Base-by-base conservation (phyloP, 2,329 filamentous ascomycete species). In the Ceratocystis variospora region DNA sequence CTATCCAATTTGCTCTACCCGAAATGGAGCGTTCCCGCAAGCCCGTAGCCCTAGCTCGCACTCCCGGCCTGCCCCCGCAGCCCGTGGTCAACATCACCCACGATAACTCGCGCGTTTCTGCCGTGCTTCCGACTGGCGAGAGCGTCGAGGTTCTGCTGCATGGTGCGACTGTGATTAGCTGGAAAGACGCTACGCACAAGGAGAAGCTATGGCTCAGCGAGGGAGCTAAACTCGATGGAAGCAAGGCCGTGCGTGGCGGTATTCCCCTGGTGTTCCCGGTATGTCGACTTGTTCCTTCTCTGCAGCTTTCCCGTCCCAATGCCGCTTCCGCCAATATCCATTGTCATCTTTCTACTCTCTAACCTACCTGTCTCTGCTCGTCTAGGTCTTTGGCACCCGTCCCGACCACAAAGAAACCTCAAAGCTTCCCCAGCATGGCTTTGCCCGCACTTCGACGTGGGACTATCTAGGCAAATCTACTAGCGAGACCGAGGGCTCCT, bases 181-280 rank as follows among this genome's bases (percentile, higher is more conserved):
- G 94, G 94, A 96, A 94, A 80, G 87, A 88, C 73, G 83, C 85
- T 68, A 80, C 83, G 67, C 88, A 88, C 61, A 78, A 84, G 66
- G 92, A 96, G 79, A 91, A 91, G 77, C 81, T 96, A 65, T 96
- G 90, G 82, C 73, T 96, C 71, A 94, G 89, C 76, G 84, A 91
- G 68, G 85, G 81, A 67, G 88, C 92, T 57, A 84, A 84, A 72
- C 79, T 96, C 66, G 92, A 97, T 73, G 93, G 94, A 64, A 87
- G 82, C 71, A 96, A 96, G 79, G 83, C 93, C 28, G 92, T 97
- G 64, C 83, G 94, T 69, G 94, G 94, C 66, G 93, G 93, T 15
- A 90, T 97, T 71, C 93, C 93, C 3, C 78, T 97, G 63, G 91
- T 96, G 45, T 97, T 96, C 74, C 93, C 93, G 7, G 92, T 96